Evolutionary conservation across 331 rosid genomes (phyloP), one percentile per base, ranked within the genome.

Genomic region (Quercus tomentella): DNA sequence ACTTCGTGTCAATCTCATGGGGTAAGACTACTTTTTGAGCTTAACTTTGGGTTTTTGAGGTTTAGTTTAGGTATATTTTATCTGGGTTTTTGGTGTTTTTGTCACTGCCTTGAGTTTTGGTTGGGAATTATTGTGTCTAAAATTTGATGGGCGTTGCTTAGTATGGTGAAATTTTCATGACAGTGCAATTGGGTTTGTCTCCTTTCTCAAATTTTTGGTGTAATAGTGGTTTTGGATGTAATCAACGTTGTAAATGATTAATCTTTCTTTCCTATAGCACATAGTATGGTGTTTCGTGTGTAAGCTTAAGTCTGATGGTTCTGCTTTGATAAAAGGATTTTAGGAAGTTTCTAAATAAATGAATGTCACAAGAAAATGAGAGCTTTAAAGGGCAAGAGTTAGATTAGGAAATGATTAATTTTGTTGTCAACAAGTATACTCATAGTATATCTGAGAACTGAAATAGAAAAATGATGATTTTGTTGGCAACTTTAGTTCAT

Each of bases 1-100:
- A 30, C 98, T 94, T 83, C 90, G 98, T 62, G 81, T 92, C 22
- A 92, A 92, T 84, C 87, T 94, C 75, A 87, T 94, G 94, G 98
- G 98, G 98, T 94, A 88, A 76, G 22, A 22, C 25, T 58, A n/a
- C 22, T 28, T 71, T 9, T 49, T 31, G 74, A 15, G 5, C 52
- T 28, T 14, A n/a, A 11, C 60, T 56, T 33, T 49, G 52, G 26
- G 30, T 15, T 74, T 17, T 17, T 28, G 43, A 35, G 14, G 12
- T 79, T 25, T 66, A 12, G 31, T 43, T 16, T 74, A 56, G 21
- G 33, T 15, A 51, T 28, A 15, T 74, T 6, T 15, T 75, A 17
- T 75, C 76, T 82, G 76, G 80, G 82, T 31, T 57, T 81, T 28
- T n/a, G 25, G 33, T 41, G 8, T 76, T 51, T 72, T 16, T 56